Evolutionary conservation across 495 filamentous ascomycete genomes (phyloP), one percentile per base, ranked within the genome.

Genomic region (Aspergillus homomorphus): DNA sequence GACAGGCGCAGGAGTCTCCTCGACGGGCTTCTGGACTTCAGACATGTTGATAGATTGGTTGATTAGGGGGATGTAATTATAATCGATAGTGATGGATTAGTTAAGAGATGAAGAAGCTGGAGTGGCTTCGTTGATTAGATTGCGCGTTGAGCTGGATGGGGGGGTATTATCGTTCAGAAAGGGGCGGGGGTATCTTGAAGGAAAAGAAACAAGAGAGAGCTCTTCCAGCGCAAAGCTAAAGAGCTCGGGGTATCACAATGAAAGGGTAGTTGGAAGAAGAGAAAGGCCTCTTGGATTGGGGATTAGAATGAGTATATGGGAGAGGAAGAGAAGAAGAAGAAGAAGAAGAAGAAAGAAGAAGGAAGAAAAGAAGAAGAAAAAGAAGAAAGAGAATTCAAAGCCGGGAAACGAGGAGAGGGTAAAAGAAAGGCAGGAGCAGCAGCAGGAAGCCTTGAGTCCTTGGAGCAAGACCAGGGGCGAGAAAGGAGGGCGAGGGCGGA

Each of bases 221-320:
- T 66, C 58, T 61, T 53, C 55, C 51, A 59, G 62, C 60, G 54
- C 62, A 58, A 59, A 58, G 62, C 64, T 48, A 66, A 66, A 68
- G 60, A 77, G 73, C 74, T 72, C 69, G n/a, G 76, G 75, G 75
- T 77, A 79, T 77, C 75, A 79, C 69, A 77, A 75, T 58, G 55
- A 72, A 60, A 64, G 54, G 63, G 51, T 58, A 53, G 63, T 54
- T 60, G 57, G 68, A 64, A 57, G 59, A 67, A 64, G 62, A 54
- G 61, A 69, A 62, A 56, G 43, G 53, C 45, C 53, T 55, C 51
- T 58, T 56, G 54, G 15, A 48, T 23, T 56, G 43, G 51, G 20
- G 46, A 51, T 51, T 44, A 52, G 60, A 66, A 66, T 65, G 59
- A 66, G 65, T 64, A 65, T 59, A 38, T 38, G 33, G 66, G 62